A percentile compares a stretch with the other conserved stretches of the same genome.
Evolutionary conservation across 176 grass and related monocot genomes (phyloP).

Genomic region (Metroxylon sagu): DNA sequence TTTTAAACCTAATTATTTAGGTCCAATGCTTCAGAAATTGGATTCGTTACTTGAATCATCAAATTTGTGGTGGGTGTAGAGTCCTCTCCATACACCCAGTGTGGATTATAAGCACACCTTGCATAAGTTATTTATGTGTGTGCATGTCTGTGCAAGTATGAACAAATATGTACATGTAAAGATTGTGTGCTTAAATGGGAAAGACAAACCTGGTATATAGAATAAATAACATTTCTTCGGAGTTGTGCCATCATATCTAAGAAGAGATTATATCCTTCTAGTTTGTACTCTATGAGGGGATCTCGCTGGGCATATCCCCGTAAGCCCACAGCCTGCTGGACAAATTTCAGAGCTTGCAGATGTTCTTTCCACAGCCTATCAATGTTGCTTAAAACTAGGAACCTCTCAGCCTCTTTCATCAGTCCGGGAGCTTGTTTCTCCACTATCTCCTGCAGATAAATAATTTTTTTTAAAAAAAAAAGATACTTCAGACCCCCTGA

Average conservation of each 20-base stretch:
- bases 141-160: not conserved
- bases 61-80: too few relatives aligned
- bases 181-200: not conserved
- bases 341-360: constrained; percentile 88
- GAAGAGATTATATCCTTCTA: constrained; percentile 98
- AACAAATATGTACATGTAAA: constrained; percentile 1
- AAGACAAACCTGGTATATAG: constrained; percentile 86
- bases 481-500: too few relatives aligned
- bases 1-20: too few relatives aligned
- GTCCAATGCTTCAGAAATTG: too few relatives aligned
- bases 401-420: constrained; percentile 94
- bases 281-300: constrained; percentile 95
- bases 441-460: constrained; percentile 60
- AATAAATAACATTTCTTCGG: constrained; percentile 94
- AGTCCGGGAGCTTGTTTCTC: constrained; percentile 86
- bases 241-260: constrained; percentile 99
- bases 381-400: constrained; percentile 94
- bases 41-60: too few relatives aligned
- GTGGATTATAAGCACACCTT: too few relatives aligned
- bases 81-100: too few relatives aligned
- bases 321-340: constrained; percentile 96
- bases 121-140: too few relatives aligned
- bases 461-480: too few relatives aligned
- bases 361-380: constrained; percentile 99
- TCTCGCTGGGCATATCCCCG: constrained; percentile 95